Base-by-base conservation (phyloP, 2,329 filamentous ascomycete genomes). In the Trichoderma simmonsii region DNA sequence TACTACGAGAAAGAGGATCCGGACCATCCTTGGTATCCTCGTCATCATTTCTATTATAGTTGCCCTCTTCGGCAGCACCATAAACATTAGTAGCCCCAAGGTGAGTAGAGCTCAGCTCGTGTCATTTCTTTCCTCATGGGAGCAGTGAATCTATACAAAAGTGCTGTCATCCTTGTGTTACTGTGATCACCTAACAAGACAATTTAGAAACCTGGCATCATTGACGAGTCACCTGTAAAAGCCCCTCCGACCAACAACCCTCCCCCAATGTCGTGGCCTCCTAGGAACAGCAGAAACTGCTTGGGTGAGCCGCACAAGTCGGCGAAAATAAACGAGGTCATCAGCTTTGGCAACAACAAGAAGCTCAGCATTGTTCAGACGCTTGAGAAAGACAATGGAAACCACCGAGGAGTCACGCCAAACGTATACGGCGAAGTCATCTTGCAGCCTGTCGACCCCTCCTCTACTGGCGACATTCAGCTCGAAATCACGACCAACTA, bases 401-500 rank as follows among this genome's bases (percentile, higher is more conserved):
- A 74, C n/a, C 72, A 34, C n/a, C 71, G 63, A 63, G 77, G 77
- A 28, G 76, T 75, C 56, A 72, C 74, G 6, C 82, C 86, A 39
- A 78, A 78, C 7, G 77, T 88, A 61, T 81, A 75, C 14, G 87
- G 87, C 62, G 79, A 85, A 28, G 77, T 88, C 21, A 75, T 86
- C 56, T 69, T 89, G 56, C 83, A 84, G 78, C 74, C 82, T 77
- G 59, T 78, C 14, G 77, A 80, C 18, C 32, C 75, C 28, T 79
- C 78, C 3, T 80, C 80, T 0, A 71, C 75, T 3, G 82, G 85
- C 3, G 79, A 76, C 2, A 75, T 88, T 43, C 81, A 84, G 1
- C 63, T 88, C 6, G 82, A 88, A 73, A 77, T 83, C 34, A 78
- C 83, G 30, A 81, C 83, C 70, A 88, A 87, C 74, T 80, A 86